Conservation (phyloP, 179 eudicot genomes). For the Beta macrorhiza region DNA sequence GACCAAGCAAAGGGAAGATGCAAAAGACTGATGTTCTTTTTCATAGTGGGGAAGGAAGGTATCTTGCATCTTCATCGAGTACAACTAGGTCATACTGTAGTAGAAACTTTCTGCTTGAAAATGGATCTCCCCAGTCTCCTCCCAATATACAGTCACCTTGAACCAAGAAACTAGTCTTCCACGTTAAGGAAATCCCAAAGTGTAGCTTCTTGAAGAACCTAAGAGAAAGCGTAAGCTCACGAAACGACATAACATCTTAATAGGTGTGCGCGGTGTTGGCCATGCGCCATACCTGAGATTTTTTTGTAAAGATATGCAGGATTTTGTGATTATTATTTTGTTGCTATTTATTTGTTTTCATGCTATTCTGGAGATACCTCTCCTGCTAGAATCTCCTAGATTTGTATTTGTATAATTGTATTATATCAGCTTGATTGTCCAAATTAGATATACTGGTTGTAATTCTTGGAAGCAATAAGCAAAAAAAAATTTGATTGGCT, state of each 20-base stretch:
- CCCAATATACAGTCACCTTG: constrained; percentile 50
- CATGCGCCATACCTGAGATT: constrained; percentile 1
- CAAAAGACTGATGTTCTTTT: constrained; percentile 46
- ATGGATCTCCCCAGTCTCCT: constrained; percentile 88
- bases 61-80: constrained; percentile 90
- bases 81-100: constrained; percentile 84
- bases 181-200: no score
- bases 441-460: constrained; percentile 4
- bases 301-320: constrained; percentile 13
- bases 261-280: not conserved
- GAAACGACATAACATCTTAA: not conserved
- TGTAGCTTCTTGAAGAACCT: not conserved
- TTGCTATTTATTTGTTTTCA: constrained; percentile 2
- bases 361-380: constrained; percentile 14
- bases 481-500: not conserved
- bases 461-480: not conserved
- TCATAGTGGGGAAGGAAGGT: constrained; percentile 75
- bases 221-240: not conserved
- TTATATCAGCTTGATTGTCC: constrained; percentile 4
- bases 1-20: constrained; percentile 62
- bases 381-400: constrained; percentile 4
- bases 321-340: constrained; percentile 12
- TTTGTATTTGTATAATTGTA: constrained; percentile 11
- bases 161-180: not conserved
- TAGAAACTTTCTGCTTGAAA: constrained; percentile 77